Evolutionary conservation across 352 stramenopile genomes (phyloP).

Genomic region (Globisporangium radiosum): DNA sequence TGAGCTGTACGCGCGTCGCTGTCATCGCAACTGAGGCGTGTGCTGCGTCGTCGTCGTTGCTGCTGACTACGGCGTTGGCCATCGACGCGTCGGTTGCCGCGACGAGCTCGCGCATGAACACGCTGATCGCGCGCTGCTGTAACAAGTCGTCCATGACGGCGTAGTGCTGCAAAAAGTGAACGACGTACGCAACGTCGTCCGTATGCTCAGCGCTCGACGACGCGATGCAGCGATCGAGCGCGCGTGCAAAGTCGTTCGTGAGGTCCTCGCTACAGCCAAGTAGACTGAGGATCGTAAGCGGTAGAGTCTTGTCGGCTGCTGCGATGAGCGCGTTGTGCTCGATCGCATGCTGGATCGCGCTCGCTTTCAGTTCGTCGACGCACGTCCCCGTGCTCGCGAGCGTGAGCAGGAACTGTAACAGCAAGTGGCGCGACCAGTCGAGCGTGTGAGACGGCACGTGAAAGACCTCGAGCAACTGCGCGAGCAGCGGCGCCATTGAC

Average conservation of each 20-base stretch:
- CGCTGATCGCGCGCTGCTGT: conserved; percentile 38
- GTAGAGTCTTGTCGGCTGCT: conserved; percentile 42
- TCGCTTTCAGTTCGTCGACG: conserved; percentile 49
- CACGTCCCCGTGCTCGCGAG: conserved; percentile 46
- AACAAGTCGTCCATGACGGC: conserved; percentile 39
- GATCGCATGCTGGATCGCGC: conserved; percentile 37
- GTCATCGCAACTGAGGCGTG: conserved; percentile 9
- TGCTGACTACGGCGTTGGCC: conserved; percentile 8
- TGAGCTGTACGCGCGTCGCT: conserved; percentile 16
- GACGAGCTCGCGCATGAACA: conserved; percentile 42
- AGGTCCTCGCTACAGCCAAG: conserved; percentile 67
- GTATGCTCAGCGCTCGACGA: conserved; percentile 12
- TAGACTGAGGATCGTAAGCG: conserved; percentile 53
- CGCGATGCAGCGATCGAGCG: conserved; percentile 33
- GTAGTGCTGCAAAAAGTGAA: conserved; percentile 63
- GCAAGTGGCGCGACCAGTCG: conserved; percentile 25
- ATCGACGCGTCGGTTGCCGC: conserved; percentile 1
- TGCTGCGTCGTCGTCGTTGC: conserved; percentile 8
- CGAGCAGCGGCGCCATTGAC: conserved; percentile 18
- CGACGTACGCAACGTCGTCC: conserved; percentile 47
- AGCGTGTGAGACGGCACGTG: conserved; percentile 11
- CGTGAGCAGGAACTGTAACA: conserved; percentile 48
- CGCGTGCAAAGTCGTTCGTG: conserved; percentile 50
- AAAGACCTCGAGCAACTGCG: conserved; percentile 35
- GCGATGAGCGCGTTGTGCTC: conserved; percentile 54